Evolutionary conservation across 352 stramenopile species (phyloP).

Genomic region (Ophiocytium majus): DNA sequence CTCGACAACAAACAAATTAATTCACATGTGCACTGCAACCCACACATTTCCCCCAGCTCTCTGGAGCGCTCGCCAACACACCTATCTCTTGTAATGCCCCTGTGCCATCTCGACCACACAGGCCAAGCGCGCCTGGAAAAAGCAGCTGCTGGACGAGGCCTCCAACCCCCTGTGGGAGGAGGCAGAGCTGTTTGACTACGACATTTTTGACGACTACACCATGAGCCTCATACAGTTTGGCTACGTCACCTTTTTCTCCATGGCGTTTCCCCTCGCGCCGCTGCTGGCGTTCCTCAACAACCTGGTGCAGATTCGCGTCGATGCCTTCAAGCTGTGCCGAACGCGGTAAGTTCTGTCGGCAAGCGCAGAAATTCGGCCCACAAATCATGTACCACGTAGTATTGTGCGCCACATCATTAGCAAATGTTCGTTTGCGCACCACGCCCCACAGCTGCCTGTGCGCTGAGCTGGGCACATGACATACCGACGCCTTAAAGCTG

Average conservation of each 20-base stretch:
- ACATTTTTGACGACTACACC: slow-evolving; percentile 58
- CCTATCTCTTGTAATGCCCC: too few relatives aligned
- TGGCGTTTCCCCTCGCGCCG: slow-evolving; percentile 77
- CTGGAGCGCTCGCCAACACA: too few relatives aligned
- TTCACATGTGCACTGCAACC: too few relatives aligned
- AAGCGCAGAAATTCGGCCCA: too few relatives aligned
- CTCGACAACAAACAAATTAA: too few relatives aligned
- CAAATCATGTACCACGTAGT: too few relatives aligned
- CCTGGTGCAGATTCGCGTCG: slow-evolving; percentile 79
- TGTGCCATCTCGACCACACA: not conserved
- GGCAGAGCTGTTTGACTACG: slow-evolving; percentile 53
- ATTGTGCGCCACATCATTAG: too few relatives aligned
- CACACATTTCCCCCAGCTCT: too few relatives aligned
- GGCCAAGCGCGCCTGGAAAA: not conserved
- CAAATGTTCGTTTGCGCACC: too few relatives aligned
- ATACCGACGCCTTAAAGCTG: too few relatives aligned
- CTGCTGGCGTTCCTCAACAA: slow-evolving; percentile 80
- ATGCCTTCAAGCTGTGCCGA: slow-evolving; percentile 82
- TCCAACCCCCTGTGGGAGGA: slow-evolving; percentile 50
- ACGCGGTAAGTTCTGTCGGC: slow-evolving; percentile 63
- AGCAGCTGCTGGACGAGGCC: not conserved
- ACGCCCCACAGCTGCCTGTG: too few relatives aligned
- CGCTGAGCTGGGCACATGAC: too few relatives aligned
- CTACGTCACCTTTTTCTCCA: slow-evolving; percentile 81
- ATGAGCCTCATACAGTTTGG: slow-evolving; percentile 49